Evolutionary conservation across 768 basidiomycete genomes (phyloP), one percentile per base, ranked within the genome.

Genomic region (Lanmaoa pseudosensibilis): DNA sequence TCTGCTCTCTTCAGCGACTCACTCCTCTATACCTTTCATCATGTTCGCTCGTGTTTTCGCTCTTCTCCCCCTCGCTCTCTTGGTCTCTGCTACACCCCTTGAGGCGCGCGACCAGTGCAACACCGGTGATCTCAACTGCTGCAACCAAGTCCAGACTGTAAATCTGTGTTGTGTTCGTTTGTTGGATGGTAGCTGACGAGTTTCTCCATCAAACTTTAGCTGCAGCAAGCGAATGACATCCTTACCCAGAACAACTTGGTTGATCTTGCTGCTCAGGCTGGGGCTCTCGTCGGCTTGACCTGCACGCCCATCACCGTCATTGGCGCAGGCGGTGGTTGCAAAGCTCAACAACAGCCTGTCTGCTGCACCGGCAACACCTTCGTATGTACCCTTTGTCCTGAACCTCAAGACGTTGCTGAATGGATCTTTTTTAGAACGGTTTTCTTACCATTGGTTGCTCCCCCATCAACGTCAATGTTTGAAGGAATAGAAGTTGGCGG

Each of bases 31-130:
- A 1, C 2, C 33, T n/a, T 10, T 25, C 3, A 25, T 25, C 25
- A 25, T 25, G 25, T 25, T 25, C 25, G 25, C 25, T 25, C 25
- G 25, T 25, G 25, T 25, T 5, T 25, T 25, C 25, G 25, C 25
- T 25, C 25, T 25, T 25, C 25, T 25, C 25, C 25, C 25, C 25
- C 25, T 68, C 9, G 67, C 57, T 51, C 46, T 62, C 27, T 40
- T 64, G 7, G 64, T 30, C 21, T 47, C 56, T 30, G 59, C 62
- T 11, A 27, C 43, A 0, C 51, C 46, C 52, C 56, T 54, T 6
- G 37, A 50, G 40, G 56, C 48, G 2, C 53, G 62, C 5, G 23
- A 18, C 21, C 40, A 53, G 27, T 68, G 67, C 37, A 52, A 34
- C 57, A 61, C 50, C 11, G 56, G 58, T 0, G 0, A 1, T 2